Evolutionary conservation across 2,329 filamentous ascomycete species (phyloP), one percentile per base, ranked within the genome.

Genomic region (Botryotinia globosa): DNA sequence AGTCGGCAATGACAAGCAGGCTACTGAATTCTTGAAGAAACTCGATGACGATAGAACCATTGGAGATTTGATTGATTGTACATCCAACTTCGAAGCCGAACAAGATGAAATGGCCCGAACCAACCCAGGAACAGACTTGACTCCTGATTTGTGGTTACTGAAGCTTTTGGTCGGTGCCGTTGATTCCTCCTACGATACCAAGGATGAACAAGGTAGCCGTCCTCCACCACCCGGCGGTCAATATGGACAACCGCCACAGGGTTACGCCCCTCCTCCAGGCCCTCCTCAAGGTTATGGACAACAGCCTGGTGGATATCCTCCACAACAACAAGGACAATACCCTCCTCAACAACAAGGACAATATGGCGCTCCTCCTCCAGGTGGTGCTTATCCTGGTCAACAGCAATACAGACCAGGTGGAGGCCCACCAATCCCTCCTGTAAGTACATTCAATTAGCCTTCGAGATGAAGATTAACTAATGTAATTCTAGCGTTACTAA

Each of bases 101-200:
- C 69, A 72, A 37, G 69, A 66, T 45, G 69, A 72, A 59, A 72
- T 72, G 69, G 29, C 45, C 7, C 37, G 62, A 66, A 58, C 61
- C 18, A 72, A 44, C 39, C 69, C 69, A 16, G 69, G 69, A 56
- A 42, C 37, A 4, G 69, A 72, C 0, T 37, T 72, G 16, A 72
- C 69, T n/a, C 69, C 69, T 20, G 62, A 72, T 10, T 54, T 72
- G 22, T 72, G 69, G 69, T 45, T 72, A 16, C 59, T 75, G 75
- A 92, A 92, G 81, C 84, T 92, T 73, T 87, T 92, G 68, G 86
- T 92, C 39, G 90, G 90, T 74, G 87, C 89, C 54, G 90, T 92
- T 78, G 90, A 92, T 78, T 83, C 85, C 37, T 88, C 87, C 32
- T 91, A 91, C 76, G 89, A 91, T 76, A 85, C 84, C 77, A 89